A percentile compares a stretch with the other conserved stretches of the same genome.
These are phyloP conservation scores for Dactylellina haptotyla DNA, from an alignment of 2,329 filamentous ascomycete genomes.

Conservation along the genomic window DNA sequence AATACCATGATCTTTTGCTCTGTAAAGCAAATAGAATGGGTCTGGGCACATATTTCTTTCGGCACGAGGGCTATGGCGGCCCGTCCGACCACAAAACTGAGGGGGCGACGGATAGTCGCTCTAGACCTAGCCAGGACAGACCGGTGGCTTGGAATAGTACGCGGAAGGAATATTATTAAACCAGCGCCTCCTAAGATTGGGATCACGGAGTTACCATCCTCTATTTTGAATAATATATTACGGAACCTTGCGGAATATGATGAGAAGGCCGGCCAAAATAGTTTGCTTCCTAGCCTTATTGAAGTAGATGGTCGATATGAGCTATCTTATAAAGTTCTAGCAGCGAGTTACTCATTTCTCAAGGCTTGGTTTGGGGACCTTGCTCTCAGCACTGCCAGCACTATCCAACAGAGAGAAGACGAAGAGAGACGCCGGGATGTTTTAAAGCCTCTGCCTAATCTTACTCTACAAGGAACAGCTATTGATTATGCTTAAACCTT, in stretches of 20 bases:
- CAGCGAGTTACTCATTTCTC: conserved; percentile 1
- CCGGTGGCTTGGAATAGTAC: neutral
- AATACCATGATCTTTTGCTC: too few relatives aligned
- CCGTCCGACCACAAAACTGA: neutral
- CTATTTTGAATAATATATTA: conserved; percentile 11
- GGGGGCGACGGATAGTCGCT: neutral
- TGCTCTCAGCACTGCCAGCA: neutral
- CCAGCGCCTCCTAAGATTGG: neutral
- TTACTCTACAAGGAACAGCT: too few relatives aligned
- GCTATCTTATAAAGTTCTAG: neutral
- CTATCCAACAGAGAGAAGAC: neutral
- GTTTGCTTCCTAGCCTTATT: too few relatives aligned
- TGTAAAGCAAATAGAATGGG: too few relatives aligned
- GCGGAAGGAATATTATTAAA: neutral
- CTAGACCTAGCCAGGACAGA: neutral
- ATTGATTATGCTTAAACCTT: too few relatives aligned
- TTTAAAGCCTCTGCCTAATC: neutral
- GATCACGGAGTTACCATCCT: conserved; percentile 16
- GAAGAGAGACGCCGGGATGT: neutral
- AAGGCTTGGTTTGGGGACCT: conserved; percentile 25
- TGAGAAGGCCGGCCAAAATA: neutral
- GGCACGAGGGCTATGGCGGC: too few relatives aligned
- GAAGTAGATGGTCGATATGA: too few relatives aligned
- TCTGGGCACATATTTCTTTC: too few relatives aligned
- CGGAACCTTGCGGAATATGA: neutral